These are phyloP conservation scores for Phytophthora colocasiae DNA, from an alignment of 352 stramenopile species.

Conservation along the genomic window DNA sequence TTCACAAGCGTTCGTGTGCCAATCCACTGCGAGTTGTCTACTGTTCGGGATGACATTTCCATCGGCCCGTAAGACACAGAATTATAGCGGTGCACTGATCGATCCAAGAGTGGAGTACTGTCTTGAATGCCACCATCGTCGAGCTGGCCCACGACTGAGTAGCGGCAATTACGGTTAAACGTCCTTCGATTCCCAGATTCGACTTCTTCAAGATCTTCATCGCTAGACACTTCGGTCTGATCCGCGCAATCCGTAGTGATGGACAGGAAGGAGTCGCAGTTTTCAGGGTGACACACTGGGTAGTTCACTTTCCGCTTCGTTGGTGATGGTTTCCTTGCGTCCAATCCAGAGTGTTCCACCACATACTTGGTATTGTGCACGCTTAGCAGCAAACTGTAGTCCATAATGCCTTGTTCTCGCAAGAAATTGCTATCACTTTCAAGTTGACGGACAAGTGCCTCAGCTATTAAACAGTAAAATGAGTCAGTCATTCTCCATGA, in stretches of 20 bases:
- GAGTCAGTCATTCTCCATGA: constrained; percentile 12
- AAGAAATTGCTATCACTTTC: constrained; percentile 80
- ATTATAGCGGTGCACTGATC: constrained; percentile 48
- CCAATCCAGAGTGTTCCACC: constrained; percentile 65
- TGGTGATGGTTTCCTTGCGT: constrained; percentile 49
- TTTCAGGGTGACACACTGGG: constrained; percentile 70
- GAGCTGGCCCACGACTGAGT: constrained; percentile 64
- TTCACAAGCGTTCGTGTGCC: constrained; percentile 70
- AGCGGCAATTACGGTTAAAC: constrained; percentile 76
- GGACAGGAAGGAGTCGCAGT: constrained; percentile 52
- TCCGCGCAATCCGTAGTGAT: constrained; percentile 40
- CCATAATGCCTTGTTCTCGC: constrained; percentile 85
- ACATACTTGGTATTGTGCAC: constrained; percentile 89
- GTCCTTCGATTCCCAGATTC: constrained; percentile 56
- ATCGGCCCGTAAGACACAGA: constrained; percentile 48
- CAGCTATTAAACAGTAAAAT: constrained; percentile 31
- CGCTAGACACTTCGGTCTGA: constrained; percentile 47
- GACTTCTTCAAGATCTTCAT: constrained; percentile 66
- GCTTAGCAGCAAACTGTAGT: constrained; percentile 90
- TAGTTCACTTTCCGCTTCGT: constrained; percentile 81
- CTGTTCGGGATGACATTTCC: constrained; percentile 23
- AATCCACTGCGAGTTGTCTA: constrained; percentile 59
- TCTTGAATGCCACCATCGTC: constrained; percentile 55
- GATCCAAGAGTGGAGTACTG: constrained; percentile 55
- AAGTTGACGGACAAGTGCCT: constrained; percentile 71